Base-by-base conservation (phyloP, 176 grass and related monocot genomes). In the Ananas comosus region DNA sequence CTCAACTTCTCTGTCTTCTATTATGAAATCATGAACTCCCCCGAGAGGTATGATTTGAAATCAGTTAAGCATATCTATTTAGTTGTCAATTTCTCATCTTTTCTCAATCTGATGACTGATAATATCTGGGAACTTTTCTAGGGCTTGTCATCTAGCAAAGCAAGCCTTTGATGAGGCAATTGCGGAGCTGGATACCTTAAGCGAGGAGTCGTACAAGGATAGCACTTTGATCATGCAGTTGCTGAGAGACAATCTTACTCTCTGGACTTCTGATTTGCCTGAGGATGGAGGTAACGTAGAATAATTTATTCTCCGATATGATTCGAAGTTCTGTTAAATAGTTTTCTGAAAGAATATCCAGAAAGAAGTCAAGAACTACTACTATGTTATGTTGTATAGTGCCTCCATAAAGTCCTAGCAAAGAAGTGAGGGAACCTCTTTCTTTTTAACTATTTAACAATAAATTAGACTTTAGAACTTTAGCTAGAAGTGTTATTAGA, bases 191-290 rank as follows among this genome's bases (percentile, higher is more conserved):
- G 76, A 84, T 63, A 74, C 52, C 29, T 74, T 79, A 27, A 70
- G 76, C 4, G 76, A 84, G 57, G 82, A 84, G 18, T 74, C 82
- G 2, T 79, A 84, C 47, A 75, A 84, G 54, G 82, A 79, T 33
- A 84, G 82, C 65, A 78, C 82, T 71, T 63, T 84, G 29, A 84
- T 84, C 48, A 84, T 84, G 76, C 82, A 84, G 57, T 68, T 84
- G 51, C 71, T 84, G 53, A 75, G 82, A 71, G 76, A 84, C 58
- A 84, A 79, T 52, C 82, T 84, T 56, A 79, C 71, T 3, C 82
- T 84, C 8, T 84, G 82, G 76, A 79, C 82, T 48, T 79, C 76
- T 47, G 76, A 84, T 63, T 52, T 79, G 42, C 51, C 70, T 7
- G 74, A 73, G 57, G 71, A 73, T 16, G 71, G 17, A 73, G 71